Evolutionary conservation across 495 filamentous ascomycete genomes (phyloP).

Genomic region (Amniculicola lignicola): DNA sequence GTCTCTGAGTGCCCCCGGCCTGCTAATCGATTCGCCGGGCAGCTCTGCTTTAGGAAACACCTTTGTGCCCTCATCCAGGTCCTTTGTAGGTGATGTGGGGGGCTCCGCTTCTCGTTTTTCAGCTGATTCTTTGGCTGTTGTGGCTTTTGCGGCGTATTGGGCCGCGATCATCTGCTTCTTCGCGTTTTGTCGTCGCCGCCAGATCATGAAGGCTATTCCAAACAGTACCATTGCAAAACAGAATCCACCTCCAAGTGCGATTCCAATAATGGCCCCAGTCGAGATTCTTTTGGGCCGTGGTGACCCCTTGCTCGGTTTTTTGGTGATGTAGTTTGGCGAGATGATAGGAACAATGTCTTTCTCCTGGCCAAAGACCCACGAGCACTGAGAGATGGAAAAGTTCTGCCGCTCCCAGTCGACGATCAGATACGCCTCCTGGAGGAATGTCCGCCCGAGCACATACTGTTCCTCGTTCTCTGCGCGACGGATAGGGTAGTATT

Average conservation of each 20-base stretch:
- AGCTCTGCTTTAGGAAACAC: slow-evolving; percentile 44
- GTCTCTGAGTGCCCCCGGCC: slow-evolving; percentile 8
- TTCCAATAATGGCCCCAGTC: slow-evolving; percentile 33
- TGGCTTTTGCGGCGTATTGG: slow-evolving; percentile 11
- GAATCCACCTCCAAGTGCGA: slow-evolving; percentile 30
- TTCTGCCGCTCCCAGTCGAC: slow-evolving; percentile 49
- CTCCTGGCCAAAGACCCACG: slow-evolving; percentile 39
- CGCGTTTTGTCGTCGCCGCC: slow-evolving; percentile 25
- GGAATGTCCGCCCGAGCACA: slow-evolving; percentile 54
- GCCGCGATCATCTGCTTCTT: slow-evolving; percentile 7
- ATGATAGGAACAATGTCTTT: slow-evolving; percentile 41
- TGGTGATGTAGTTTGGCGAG: slow-evolving; percentile 7
- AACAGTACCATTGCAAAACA: slow-evolving; percentile 17
- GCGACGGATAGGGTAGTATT: slow-evolving; percentile 55
- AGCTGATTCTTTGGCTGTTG: not conserved
- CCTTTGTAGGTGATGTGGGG: slow-evolving; percentile 22
- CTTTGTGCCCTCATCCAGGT: slow-evolving; percentile 21
- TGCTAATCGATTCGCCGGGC: slow-evolving; percentile 15
- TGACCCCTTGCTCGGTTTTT: not conserved
- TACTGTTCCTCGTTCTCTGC: slow-evolving; percentile 52
- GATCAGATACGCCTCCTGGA: slow-evolving; percentile 56
- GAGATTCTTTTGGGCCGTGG: not conserved
- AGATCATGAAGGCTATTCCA: slow-evolving; percentile 20
- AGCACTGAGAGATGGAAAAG: slow-evolving; percentile 47
- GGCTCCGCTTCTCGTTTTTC: slow-evolving; percentile 5